Conservation (phyloP, 352 stramenopile genomes). For the Phytopythium montanum region DNA sequence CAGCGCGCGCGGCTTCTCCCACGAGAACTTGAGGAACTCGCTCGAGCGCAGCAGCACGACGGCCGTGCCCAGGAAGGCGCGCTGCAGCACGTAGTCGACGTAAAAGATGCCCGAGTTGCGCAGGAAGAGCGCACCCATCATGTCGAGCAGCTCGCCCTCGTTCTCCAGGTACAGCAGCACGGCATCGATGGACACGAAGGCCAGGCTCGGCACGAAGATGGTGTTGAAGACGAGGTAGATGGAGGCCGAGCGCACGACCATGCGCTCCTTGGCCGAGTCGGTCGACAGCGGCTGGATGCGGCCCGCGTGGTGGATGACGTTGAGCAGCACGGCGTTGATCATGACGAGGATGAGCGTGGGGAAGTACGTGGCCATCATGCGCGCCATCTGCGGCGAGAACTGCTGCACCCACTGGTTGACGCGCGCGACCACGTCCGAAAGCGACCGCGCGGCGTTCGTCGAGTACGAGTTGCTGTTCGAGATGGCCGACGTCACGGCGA, state of each 20-base stretch:
- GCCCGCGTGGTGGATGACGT: conserved; percentile 74
- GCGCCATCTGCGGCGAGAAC: conserved; percentile 78
- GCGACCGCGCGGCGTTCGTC: conserved; percentile 47
- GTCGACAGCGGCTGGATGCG: conserved; percentile 83
- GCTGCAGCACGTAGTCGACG: conserved; percentile 85
- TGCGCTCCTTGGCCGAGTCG: conserved; percentile 80
- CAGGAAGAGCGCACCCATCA: conserved; percentile 81
- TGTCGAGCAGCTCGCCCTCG: conserved; percentile 72
- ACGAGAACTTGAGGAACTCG: conserved; percentile 81
- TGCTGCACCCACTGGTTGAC: conserved; percentile 52
- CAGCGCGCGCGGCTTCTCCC: conserved; percentile 72
- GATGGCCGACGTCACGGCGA: conserved; percentile 82
- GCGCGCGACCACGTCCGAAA: conserved; percentile 65
- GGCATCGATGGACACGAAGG: conserved; percentile 85
- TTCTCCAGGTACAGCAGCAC: conserved; percentile 73
- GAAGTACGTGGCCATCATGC: conserved; percentile 75
- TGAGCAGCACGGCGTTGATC: conserved; percentile 85
- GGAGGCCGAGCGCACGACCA: conserved; percentile 73
- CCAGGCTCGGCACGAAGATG: conserved; percentile 81
- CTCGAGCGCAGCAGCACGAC: conserved; percentile 70
- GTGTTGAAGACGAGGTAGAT: conserved; percentile 89
- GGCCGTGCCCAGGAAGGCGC: conserved; percentile 74
- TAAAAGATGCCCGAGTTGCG: conserved; percentile 90
- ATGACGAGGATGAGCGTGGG: conserved; percentile 85
- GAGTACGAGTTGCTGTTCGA: conserved; percentile 65